Conservation (phyloP, 352 stramenopile genomes). For the Pythium aquatile region DNA sequence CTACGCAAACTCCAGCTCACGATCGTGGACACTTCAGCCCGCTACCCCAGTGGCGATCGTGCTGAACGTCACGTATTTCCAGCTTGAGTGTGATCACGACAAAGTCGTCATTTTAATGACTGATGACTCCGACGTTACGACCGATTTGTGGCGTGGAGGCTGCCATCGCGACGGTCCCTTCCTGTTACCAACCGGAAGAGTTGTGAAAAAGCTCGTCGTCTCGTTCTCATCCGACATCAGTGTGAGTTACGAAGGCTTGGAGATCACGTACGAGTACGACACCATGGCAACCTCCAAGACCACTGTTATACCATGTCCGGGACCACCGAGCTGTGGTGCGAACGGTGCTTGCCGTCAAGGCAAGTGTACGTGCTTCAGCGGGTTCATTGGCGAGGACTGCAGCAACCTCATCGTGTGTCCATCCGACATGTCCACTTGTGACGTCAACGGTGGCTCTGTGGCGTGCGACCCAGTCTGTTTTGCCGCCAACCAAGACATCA, state of each 20-base stretch:
- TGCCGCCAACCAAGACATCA: constrained; percentile 28
- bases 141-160: constrained; percentile 45
- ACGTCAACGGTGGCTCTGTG: background rate
- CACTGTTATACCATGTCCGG: constrained; percentile 37
- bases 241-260: constrained; percentile 42
- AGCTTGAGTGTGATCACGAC: constrained; percentile 63
- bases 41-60: constrained; percentile 22
- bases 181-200: constrained; percentile 27
- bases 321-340: constrained; percentile 35
- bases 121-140: constrained; percentile 8
- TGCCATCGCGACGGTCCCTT: constrained; percentile 48
- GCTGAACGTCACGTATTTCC: constrained; percentile 50
- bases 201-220: constrained; percentile 37
- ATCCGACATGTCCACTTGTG: constrained; percentile 32
- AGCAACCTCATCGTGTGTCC: constrained; percentile 56
- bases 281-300: constrained; percentile 2
- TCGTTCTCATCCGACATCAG: constrained; percentile 43
- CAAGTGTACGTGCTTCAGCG: constrained; percentile 48
- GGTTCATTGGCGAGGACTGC: constrained; percentile 61
- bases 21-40: constrained; percentile 44
- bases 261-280: constrained; percentile 41
- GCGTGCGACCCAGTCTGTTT: constrained; percentile 48
- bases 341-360: constrained; percentile 51
- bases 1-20: constrained; percentile 36
- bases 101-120: constrained; percentile 31